Evolutionary conservation across 768 basidiomycete species (phyloP).

Genomic region (Russula lepida): DNA sequence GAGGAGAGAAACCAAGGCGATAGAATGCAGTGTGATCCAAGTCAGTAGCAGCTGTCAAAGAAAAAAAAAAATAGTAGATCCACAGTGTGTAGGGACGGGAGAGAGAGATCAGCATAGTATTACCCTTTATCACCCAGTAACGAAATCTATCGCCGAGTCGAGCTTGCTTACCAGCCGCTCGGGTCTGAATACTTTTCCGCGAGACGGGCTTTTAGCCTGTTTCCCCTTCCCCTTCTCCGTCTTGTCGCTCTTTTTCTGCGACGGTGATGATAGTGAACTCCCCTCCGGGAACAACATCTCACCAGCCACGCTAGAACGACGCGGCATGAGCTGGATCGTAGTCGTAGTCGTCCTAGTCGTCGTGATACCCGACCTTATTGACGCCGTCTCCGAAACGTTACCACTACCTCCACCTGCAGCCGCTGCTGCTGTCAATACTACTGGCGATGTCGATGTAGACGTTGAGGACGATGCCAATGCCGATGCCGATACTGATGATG

Average conservation of each 20-base stretch:
- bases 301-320: neutral
- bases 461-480: neutral
- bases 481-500: neutral
- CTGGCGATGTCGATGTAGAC: neutral
- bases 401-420: neutral
- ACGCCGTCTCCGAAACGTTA: neutral
- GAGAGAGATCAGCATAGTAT: neutral
- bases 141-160: slow-evolving; percentile 19
- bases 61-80: neutral
- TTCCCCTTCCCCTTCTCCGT: slow-evolving; percentile 1
- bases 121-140: neutral
- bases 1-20: neutral
- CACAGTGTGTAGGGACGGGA: neutral
- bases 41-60: neutral
- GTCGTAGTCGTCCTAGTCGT: neutral
- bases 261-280: neutral
- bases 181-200: slow-evolving; percentile 14
- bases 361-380: neutral
- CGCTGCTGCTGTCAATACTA: neutral
- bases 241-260: neutral
- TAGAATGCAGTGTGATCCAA: neutral
- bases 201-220: neutral
- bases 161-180: slow-evolving; percentile 15
- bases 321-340: neutral
- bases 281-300: neutral